Percentiles rank a stretch among this genome's conserved stretches.
Evolutionary conservation across 139 green algal species (phyloP).

Genomic region (Picochlorum costavermella): DNA sequence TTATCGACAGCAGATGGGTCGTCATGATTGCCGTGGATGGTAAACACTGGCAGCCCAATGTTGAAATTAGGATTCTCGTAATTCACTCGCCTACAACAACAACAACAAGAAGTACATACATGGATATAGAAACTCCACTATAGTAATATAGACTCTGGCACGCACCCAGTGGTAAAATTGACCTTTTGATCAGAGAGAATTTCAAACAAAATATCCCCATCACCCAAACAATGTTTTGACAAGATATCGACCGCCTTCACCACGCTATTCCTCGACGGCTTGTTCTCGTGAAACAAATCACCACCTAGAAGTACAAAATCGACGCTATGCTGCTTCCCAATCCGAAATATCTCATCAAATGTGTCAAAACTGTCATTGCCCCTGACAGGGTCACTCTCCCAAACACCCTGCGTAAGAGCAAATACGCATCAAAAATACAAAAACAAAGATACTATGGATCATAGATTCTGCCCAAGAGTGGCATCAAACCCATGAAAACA

Average conservation of each 20-base stretch:
- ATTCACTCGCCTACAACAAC: slow-evolving; percentile 62
- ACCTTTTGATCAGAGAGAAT: slow-evolving; percentile 68
- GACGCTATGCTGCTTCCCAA: slow-evolving; percentile 40
- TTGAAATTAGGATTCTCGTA: slow-evolving; percentile 87
- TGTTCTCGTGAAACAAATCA: slow-evolving; percentile 98
- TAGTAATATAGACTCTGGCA: neutral
- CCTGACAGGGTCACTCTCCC: slow-evolving; percentile 87
- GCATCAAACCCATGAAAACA: too few relatives aligned
- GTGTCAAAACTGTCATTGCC: slow-evolving; percentile 86
- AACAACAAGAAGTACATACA: too few relatives aligned
- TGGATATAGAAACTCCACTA: too few relatives aligned
- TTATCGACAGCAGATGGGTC: slow-evolving; percentile 83
- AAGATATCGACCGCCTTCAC: slow-evolving; percentile 78
- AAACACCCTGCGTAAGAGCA: slow-evolving; percentile 66
- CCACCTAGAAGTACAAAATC: slow-evolving; percentile 91
- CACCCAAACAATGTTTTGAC: slow-evolving; percentile 68
- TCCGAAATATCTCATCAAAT: slow-evolving; percentile 86
- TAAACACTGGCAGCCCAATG: slow-evolving; percentile 91
- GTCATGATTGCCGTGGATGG: slow-evolving; percentile 99
- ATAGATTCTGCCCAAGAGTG: neutral
- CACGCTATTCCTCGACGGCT: slow-evolving; percentile 72
- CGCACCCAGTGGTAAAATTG: slow-evolving; percentile 76
- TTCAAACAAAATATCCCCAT: slow-evolving; percentile 59
- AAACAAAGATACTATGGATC: neutral
- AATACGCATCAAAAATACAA: neutral